Percentiles rank a stretch among this genome's conserved stretches.
Evolutionary conservation across 2,329 filamentous ascomycete genomes (phyloP).

Genomic region (Sphaerulina vaccinii): DNA sequence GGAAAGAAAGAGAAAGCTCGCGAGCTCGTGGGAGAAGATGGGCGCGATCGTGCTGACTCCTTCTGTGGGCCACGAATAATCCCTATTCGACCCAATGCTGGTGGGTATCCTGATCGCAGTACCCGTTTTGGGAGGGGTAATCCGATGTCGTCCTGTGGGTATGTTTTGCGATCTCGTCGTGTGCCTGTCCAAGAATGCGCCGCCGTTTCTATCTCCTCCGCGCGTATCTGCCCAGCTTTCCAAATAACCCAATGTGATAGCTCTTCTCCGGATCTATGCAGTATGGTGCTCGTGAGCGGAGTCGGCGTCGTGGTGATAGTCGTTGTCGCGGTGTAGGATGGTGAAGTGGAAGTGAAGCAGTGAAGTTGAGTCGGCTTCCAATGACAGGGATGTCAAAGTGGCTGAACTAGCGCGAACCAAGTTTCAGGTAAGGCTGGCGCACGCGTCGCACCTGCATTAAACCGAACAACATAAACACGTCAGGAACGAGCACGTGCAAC

Average conservation of each 20-base stretch:
- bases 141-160: neutral
- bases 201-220: constrained; percentile 4
- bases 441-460: constrained; percentile 6
- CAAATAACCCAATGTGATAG: neutral
- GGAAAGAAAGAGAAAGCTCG: constrained; percentile 11
- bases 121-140: neutral
- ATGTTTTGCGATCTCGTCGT: neutral
- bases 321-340: neutral
- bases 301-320: constrained; percentile 1
- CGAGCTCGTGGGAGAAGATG: neutral
- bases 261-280: neutral
- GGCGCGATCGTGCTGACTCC: neutral
- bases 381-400: neutral
- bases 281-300: constrained; percentile 8
- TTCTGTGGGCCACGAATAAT: neutral
- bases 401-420: neutral
- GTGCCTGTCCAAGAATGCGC: constrained; percentile 6
- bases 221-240: neutral
- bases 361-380: constrained; percentile 8
- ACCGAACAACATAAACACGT: constrained; percentile 10
- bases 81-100: constrained; percentile 1
- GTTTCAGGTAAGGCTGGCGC: too few relatives aligned
- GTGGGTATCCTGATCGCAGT: neutral
- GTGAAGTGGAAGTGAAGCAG: neutral
- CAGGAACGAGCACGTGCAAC: neutral